These are phyloP conservation scores for Lactuca saligna DNA, from an alignment of 129 eudicot species.

Conservation along the genomic window DNA sequence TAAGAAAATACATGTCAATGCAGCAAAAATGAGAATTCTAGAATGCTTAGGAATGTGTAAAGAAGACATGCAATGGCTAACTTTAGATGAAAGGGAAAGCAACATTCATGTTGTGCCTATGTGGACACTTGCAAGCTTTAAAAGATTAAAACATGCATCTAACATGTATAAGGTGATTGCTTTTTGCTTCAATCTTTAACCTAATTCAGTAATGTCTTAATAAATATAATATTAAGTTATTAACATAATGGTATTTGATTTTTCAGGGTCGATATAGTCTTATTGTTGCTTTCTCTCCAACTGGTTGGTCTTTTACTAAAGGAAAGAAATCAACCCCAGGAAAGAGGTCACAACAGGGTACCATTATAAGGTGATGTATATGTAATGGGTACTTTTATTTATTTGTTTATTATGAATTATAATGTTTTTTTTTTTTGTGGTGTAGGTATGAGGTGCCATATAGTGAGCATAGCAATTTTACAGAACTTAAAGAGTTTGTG, in stretches of 20 bases:
- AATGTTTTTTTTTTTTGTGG: not conserved
- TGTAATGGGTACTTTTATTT: not conserved
- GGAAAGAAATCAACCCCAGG: constrained; percentile 93
- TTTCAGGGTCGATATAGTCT: constrained; percentile 71
- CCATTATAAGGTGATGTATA: constrained; percentile 64
- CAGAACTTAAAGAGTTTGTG: constrained; percentile 81
- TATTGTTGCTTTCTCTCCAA: constrained; percentile 90
- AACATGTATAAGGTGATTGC: constrained; percentile 67
- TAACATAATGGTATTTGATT: constrained; percentile 3
- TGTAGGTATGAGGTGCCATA: constrained; percentile 97
- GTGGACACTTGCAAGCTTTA: constrained; percentile 97
- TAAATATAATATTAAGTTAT: no score
- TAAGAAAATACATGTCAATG: constrained; percentile 68
- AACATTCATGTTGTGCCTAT: constrained; percentile 93
- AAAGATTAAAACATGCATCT: constrained; percentile 74
- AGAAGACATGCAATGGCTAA: constrained; percentile 89
- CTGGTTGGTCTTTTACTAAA: constrained; percentile 95
- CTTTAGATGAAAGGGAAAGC: constrained; percentile 78
- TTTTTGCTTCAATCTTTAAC: constrained; percentile 6
- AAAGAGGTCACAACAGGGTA: constrained; percentile 95
- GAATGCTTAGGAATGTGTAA: constrained; percentile 67
- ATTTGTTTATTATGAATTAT: not conserved
- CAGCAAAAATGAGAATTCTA: constrained; percentile 78
- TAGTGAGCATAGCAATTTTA: constrained; percentile 91
- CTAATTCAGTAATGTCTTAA: no score